A percentile compares a stretch with the other conserved stretches of the same genome.
phyloP scores from a whole-genome alignment of 441 rosid species.

The Mallotus japonicus region DNA sequence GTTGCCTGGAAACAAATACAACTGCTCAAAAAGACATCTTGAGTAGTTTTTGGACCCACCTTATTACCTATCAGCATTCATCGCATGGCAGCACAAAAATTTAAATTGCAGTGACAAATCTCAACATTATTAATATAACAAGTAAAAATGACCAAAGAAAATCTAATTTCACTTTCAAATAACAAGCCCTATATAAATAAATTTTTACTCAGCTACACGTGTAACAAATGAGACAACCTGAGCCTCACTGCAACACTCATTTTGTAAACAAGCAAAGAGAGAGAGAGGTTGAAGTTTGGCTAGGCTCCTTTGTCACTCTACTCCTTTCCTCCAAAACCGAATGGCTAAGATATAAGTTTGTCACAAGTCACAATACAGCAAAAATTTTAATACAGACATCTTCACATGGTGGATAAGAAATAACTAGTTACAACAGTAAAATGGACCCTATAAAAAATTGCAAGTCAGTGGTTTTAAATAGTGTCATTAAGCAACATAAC shows the following conservation, averaged over 20 bases:
- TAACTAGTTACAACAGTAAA: background rate
- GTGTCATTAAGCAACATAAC: background rate
- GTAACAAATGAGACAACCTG: background rate
- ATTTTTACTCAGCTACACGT: background rate
- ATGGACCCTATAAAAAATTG: background rate
- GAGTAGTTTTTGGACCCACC: background rate
- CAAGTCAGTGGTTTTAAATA: background rate
- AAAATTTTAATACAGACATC: background rate
- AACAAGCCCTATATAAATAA: background rate
- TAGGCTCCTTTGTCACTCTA: background rate
- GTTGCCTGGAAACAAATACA: slow-evolving; percentile 53
- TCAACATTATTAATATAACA: background rate
- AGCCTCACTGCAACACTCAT: background rate
- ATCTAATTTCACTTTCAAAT: background rate
- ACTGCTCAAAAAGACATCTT: background rate
- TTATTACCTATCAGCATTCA: background rate
- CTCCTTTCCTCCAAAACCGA: background rate
- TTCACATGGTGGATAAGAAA: background rate
- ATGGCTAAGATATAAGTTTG: background rate
- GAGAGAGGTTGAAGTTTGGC: background rate
- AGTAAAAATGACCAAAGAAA: no score
- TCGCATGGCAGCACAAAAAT: background rate
- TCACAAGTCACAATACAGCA: background rate
- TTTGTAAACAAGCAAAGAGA: background rate
- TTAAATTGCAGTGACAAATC: background rate